These are phyloP conservation scores for Plasmodium billcollinsi DNA, from an alignment of 169 alveolate species.

Conservation along the genomic window DNA sequence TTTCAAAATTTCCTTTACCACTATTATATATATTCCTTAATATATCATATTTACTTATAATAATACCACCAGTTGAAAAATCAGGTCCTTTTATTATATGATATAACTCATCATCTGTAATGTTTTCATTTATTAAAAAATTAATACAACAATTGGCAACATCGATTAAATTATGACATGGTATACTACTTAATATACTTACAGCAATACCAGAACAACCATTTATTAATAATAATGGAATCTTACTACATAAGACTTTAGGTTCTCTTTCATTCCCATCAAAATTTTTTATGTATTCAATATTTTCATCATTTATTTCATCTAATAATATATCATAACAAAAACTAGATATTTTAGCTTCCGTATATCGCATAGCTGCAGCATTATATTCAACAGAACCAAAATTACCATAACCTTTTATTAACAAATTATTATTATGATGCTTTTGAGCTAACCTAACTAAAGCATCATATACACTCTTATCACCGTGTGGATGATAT, in stretches of 20 bases:
- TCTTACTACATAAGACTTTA: constrained; percentile 85
- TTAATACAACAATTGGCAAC: constrained; percentile 80
- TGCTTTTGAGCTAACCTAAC: constrained; percentile 87
- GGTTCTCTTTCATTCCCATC: constrained; percentile 91
- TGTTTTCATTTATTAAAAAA: constrained; percentile 66
- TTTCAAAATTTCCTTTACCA: constrained; percentile 85
- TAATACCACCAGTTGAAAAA: constrained; percentile 90
- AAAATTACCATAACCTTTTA: constrained; percentile 91
- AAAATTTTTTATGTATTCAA: constrained; percentile 85
- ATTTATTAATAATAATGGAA: constrained; percentile 86
- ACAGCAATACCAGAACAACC: constrained; percentile 92
- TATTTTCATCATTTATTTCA: constrained; percentile 81
- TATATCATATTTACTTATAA: constrained; percentile 75
- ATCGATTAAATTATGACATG: constrained; percentile 88
- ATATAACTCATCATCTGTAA: constrained; percentile 77
- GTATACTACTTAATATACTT: constrained; percentile 88
- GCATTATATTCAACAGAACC: constrained; percentile 91
- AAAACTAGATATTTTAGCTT: constrained; percentile 80
- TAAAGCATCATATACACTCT: constrained; percentile 90
- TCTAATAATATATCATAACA: constrained; percentile 84
- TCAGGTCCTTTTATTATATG: constrained; percentile 87
- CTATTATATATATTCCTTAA: constrained; percentile 80
- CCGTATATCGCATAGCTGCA: constrained; percentile 92
- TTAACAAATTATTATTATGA: constrained; percentile 83
- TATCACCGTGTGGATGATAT: constrained; percentile 91